These are phyloP conservation scores for Pythium brassicae DNA, from an alignment of 352 stramenopile genomes.

Conservation along the genomic window DNA sequence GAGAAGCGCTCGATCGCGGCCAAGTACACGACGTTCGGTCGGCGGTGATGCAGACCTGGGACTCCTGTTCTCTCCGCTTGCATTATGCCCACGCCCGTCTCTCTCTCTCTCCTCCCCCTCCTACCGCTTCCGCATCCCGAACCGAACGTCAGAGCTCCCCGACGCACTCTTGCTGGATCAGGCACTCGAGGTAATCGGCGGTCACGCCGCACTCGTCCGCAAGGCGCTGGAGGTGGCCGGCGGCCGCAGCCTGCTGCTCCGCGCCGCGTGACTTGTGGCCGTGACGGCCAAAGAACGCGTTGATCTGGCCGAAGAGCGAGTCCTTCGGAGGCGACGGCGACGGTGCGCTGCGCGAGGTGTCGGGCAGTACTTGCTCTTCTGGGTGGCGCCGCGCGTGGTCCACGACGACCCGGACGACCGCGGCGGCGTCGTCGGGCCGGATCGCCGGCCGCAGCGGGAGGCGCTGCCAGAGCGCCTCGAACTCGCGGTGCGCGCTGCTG, in stretches of 20 bases:
- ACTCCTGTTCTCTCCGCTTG: background rate
- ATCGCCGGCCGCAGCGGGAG: slow-evolving; percentile 22
- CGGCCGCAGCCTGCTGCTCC: background rate
- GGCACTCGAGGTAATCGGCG: slow-evolving; percentile 6
- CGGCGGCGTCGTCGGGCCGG: slow-evolving; percentile 3
- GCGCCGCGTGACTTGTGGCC: background rate
- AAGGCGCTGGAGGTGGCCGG: slow-evolving; percentile 2
- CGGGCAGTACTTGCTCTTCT: slow-evolving; percentile 3
- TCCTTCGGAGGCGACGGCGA: slow-evolving; percentile 5
- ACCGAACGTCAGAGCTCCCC: background rate
- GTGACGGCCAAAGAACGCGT: slow-evolving; percentile 11
- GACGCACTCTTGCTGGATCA: slow-evolving; percentile 11
- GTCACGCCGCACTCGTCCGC: slow-evolving; percentile 18
- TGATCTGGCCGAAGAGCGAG: slow-evolving; percentile 13
- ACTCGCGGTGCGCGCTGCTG: slow-evolving; percentile 25
- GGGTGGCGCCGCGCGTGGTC: slow-evolving; percentile 17
- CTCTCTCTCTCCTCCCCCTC: background rate
- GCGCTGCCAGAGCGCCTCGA: slow-evolving; percentile 34
- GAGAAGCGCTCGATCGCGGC: slow-evolving; percentile 38
- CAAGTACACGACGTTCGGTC: slow-evolving; percentile 52
- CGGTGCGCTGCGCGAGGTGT: background rate
- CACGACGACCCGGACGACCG: slow-evolving; percentile 14
- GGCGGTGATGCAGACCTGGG: slow-evolving; percentile 4
- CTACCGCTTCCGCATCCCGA: background rate
- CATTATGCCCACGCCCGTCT: too few relatives aligned